phyloP scores from a whole-genome alignment of 345 rosid genomes.

The Crucihimalaya himalaica region DNA sequence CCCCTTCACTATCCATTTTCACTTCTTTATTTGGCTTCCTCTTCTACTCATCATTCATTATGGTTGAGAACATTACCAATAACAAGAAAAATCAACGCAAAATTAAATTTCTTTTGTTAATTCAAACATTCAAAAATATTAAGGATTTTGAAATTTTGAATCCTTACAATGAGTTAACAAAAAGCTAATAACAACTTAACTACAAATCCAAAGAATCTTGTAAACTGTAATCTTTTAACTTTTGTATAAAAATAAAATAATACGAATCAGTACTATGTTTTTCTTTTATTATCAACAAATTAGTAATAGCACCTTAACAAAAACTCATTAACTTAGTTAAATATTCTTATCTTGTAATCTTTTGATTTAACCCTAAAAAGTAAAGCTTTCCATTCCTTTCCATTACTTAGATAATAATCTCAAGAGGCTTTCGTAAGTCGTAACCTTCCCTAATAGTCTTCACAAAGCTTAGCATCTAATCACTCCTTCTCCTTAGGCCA shows the following conservation, averaged over 20 bases:
- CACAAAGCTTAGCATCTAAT: neutral
- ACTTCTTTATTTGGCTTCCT: slow-evolving; percentile 6
- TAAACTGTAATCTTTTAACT: neutral
- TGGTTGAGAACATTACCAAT: slow-evolving; percentile 23
- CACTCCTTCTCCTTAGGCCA: neutral
- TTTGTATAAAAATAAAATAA: no score
- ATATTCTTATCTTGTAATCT: neutral
- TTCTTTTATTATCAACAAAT: no score
- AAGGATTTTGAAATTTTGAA: neutral
- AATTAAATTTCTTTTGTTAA: neutral
- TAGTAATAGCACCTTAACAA: neutral
- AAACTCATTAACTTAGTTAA: neutral
- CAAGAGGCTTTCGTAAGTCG: neutral
- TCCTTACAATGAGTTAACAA: neutral
- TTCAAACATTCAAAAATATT: neutral
- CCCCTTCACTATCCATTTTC: slow-evolving; percentile 33
- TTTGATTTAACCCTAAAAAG: neutral
- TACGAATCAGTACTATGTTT: no score
- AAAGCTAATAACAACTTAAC: neutral
- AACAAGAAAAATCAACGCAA: neutral
- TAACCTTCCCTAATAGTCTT: neutral
- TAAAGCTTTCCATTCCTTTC: neutral
- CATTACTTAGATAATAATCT: neutral
- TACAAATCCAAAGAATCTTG: neutral
- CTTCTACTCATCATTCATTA: slow-evolving; percentile 33